A percentile compares a stretch with the other conserved stretches of the same genome.
Conservation (phyloP, 345 rosid species). For the Cardamine occulta region DNA sequence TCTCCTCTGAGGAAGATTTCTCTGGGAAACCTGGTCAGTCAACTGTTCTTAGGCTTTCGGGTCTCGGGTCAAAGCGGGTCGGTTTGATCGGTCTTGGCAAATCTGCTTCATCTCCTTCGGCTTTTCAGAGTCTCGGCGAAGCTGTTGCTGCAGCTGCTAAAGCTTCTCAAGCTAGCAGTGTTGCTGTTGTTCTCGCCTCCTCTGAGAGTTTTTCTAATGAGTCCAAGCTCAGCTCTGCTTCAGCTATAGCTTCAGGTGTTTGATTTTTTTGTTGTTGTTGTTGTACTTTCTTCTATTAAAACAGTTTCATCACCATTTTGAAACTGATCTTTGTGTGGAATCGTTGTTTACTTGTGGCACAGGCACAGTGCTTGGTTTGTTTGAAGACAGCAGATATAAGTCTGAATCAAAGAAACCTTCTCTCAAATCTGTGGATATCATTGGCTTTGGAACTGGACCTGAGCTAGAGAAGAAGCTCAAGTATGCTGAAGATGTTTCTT, state of each 20-base stretch:
- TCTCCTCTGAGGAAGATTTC: slow-evolving; percentile 90
- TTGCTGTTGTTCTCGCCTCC: slow-evolving; percentile 71
- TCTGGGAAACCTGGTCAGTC: slow-evolving; percentile 87
- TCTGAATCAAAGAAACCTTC: slow-evolving; percentile 74
- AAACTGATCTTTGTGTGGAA: slow-evolving; percentile 16
- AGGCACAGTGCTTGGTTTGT: slow-evolving; percentile 76
- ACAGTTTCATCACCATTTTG: neutral
- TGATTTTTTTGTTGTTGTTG: neutral
- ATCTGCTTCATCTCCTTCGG: slow-evolving; percentile 55
- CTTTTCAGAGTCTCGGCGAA: slow-evolving; percentile 75
- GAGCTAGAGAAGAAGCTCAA: slow-evolving; percentile 81
- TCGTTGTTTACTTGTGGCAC: neutral
- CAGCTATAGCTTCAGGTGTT: slow-evolving; percentile 85
- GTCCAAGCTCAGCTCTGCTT: slow-evolving; percentile 67
- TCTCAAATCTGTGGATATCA: slow-evolving; percentile 73
- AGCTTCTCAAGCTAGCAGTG: slow-evolving; percentile 71
- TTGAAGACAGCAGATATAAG: slow-evolving; percentile 81
- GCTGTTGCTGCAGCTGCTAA: slow-evolving; percentile 83
- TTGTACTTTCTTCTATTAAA: neutral
- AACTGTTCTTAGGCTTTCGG: slow-evolving; percentile 73
- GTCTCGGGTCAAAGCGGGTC: slow-evolving; percentile 82
- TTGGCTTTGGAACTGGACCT: slow-evolving; percentile 86
- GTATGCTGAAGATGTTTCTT: slow-evolving; percentile 79
- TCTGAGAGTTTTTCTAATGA: slow-evolving; percentile 57
- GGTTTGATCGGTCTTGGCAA: slow-evolving; percentile 91